Percentiles rank a stretch among this genome's conserved stretches.
Conservation (phyloP, 2,329 filamentous ascomycete genomes). For the Fonsecaea nubica region DNA sequence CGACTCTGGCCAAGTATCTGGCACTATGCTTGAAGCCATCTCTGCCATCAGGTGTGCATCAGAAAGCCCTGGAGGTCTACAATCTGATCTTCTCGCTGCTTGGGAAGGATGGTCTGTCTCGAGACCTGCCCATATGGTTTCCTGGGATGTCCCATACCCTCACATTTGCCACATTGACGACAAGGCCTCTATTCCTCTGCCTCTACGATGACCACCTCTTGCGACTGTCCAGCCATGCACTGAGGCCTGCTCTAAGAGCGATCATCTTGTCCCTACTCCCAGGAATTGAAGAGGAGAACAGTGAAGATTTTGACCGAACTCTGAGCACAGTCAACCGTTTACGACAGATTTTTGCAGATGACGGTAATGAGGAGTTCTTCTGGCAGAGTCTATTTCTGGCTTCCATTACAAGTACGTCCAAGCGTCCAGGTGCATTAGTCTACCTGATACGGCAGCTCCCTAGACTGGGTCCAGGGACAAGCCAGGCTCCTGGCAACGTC, state of each 20-base stretch:
- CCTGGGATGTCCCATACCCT: constrained; percentile 87
- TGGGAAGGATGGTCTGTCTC: constrained; percentile 73
- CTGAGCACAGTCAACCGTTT: constrained; percentile 78
- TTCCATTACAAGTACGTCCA: constrained; percentile 84
- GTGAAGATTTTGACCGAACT: constrained; percentile 93
- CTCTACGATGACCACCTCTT: constrained; percentile 83
- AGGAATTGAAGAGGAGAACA: constrained; percentile 92
- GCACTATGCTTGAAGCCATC: constrained; percentile 94
- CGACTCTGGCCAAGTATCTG: constrained; percentile 83
- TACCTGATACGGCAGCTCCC: constrained; percentile 83
- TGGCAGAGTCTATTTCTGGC: constrained; percentile 98
- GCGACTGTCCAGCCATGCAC: constrained; percentile 69
- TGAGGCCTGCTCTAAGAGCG: constrained; percentile 88
- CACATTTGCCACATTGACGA: constrained; percentile 91
- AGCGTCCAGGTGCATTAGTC: constrained; percentile 84
- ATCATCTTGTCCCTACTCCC: constrained; percentile 88
- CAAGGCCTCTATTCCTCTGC: constrained; percentile 82
- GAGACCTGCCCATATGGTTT: constrained; percentile 84
- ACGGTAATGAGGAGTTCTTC: constrained; percentile 81
- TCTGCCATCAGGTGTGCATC: constrained; percentile 93
- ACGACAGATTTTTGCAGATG: constrained; percentile 69
- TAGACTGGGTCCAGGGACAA: constrained; percentile 61
- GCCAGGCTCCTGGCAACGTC: constrained; percentile 38
- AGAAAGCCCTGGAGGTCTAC: constrained; percentile 96
- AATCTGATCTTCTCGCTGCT: constrained; percentile 86